phyloP scores from a whole-genome alignment of 371 early-diverging fungal genomes.

The Actinomucor elegans region DNA sequence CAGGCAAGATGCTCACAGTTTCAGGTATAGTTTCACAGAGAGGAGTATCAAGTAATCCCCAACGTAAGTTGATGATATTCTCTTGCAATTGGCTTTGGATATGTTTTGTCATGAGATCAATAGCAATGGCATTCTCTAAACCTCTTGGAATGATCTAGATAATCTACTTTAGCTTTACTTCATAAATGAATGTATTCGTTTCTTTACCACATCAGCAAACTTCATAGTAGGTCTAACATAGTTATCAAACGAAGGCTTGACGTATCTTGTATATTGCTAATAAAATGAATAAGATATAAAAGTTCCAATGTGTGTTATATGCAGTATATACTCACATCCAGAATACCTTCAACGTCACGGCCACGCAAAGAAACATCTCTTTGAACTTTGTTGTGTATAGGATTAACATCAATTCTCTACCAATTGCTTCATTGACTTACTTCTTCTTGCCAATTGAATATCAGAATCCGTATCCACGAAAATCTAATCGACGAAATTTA shows the following conservation, averaged over 20 bases:
- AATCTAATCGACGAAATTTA: slow-evolving; percentile 41
- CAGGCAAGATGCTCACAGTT: slow-evolving; percentile 56
- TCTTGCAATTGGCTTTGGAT: slow-evolving; percentile 81
- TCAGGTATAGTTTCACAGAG: slow-evolving; percentile 45
- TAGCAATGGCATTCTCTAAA: slow-evolving; percentile 86
- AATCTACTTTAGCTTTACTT: neutral
- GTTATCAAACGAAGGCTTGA: slow-evolving; percentile 91
- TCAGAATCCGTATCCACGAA: slow-evolving; percentile 96
- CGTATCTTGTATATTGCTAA: slow-evolving; percentile 85
- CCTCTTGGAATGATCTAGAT: slow-evolving; percentile 85
- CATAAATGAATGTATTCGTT: neutral
- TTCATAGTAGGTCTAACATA: slow-evolving; percentile 87
- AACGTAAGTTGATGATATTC: slow-evolving; percentile 65
- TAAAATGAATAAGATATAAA: neutral
- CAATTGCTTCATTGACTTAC: slow-evolving; percentile 44
- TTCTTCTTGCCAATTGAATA: slow-evolving; percentile 82
- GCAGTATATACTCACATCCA: slow-evolving; percentile 59
- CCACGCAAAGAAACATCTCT: slow-evolving; percentile 90
- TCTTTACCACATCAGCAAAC: slow-evolving; percentile 67
- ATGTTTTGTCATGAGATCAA: slow-evolving; percentile 88
- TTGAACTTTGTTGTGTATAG: slow-evolving; percentile 61
- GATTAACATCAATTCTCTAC: too few species aligned
- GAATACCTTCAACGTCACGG: slow-evolving; percentile 78
- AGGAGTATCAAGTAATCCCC: slow-evolving; percentile 56
- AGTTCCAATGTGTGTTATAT: too few species aligned